Base-by-base conservation (phyloP, 2,329 filamentous ascomycete species). In the Talaromyces marneffei region DNA sequence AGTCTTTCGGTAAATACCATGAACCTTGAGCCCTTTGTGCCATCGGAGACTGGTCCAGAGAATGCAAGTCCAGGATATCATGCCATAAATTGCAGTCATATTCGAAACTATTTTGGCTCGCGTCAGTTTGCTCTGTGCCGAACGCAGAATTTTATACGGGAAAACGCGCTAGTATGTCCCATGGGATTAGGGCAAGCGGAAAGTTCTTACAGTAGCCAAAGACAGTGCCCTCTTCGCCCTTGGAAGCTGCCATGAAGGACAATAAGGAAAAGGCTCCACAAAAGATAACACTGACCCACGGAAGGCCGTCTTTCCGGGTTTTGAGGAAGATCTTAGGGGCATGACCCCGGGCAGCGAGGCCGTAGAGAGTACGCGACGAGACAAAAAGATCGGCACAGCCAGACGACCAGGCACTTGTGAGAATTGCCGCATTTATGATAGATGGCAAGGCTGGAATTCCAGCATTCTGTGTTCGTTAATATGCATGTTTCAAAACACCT, bases 351-450 rank as follows among this genome's bases (percentile, higher is more conserved):
- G 85, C 77, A 29, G 87, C 86, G 9, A 90, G 80, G 12, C 83
- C 85, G 65, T 90, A 80, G 35, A 91, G 79, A 44, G 88, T 86
- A 20, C 88, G 86, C 61, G 84, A 87, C 63, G 85, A 86, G 35
- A 87, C 88, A 76, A 89, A 91, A 62, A 92, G 82, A 75, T 90
- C 90, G 12, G 88, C 89, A 75, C 89, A 91, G 64, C 88, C 90
- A 7, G 90, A 89, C 0, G 88, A 90, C 66, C 91, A 85, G 7
- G 92, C 90, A 3, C 89, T 89, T 0, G 89, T 90, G 18, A 93
- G 80, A 10, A 93, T 83, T 8, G 91, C 86, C 12, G 85, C 89
- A 72, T 93, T 93, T 79, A 93, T 86, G 69, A 92, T 86, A 66
- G 84, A 78, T 4, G 85, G 83, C 2, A 91, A 82, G 2, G 84